A percentile compares a stretch with the other conserved stretches of the same genome.
Conservation (phyloP, 78 protist species). For the Dictyostelium purpureum region DNA sequence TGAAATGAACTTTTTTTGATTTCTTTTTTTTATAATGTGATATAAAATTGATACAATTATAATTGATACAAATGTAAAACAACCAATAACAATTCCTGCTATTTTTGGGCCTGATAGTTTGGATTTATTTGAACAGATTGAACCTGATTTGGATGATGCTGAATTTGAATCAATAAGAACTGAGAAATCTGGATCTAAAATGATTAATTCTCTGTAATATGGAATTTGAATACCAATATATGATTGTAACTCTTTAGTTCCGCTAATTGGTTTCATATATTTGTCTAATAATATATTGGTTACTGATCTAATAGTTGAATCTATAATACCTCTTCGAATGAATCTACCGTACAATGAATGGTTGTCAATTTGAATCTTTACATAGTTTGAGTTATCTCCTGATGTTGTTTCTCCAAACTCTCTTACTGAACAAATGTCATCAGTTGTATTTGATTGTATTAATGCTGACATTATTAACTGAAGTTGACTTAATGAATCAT, state of each 20-base stretch:
- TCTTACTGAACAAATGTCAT: neutral
- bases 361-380: neutral
- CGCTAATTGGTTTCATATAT: no score
- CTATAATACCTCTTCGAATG: neutral
- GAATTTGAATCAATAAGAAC: neutral
- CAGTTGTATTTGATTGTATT: neutral
- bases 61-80: no score
- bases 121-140: neutral
- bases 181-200: neutral
- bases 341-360: neutral
- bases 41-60: no score
- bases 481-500: neutral
- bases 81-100: no score
- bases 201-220: neutral
- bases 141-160: neutral
- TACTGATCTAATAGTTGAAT: neutral
- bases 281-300: neutral
- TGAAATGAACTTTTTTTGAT: no score
- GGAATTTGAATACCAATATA: neutral
- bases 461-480: conserved; percentile 19
- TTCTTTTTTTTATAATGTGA: no score
- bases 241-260: no score
- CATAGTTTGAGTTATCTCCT: neutral
- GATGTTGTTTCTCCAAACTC: neutral
- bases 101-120: no score